A percentile compares a stretch with the other conserved stretches of the same genome.
These are phyloP conservation scores for Aureobasidium sp. DNA, from an alignment of 2,329 filamentous ascomycete species.

Conservation along the genomic window DNA sequence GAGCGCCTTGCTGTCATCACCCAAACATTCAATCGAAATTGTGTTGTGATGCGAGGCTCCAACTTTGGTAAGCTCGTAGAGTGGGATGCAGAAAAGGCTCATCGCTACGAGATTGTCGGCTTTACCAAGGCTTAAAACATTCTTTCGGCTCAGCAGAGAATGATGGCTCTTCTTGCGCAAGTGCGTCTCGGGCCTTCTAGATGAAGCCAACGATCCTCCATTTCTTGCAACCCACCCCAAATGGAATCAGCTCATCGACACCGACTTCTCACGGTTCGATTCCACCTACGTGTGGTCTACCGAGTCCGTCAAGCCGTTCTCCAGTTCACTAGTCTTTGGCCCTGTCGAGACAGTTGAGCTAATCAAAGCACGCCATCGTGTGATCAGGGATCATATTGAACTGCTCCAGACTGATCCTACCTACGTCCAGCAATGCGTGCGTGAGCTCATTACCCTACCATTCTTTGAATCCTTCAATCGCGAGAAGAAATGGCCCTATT, in stretches of 20 bases:
- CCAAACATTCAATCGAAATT: constrained; percentile 16
- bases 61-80: constrained; percentile 15
- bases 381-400: neutral
- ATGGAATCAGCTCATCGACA: neutral
- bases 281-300: neutral
- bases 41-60: constrained; percentile 17
- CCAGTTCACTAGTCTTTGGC: neutral
- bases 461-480: neutral
- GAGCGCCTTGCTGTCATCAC: constrained; percentile 2
- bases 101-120: constrained; percentile 18
- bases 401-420: neutral
- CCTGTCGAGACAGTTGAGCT: neutral
- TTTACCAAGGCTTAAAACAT: constrained; percentile 17
- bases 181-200: neutral
- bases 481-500: neutral
- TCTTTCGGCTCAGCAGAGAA: neutral
- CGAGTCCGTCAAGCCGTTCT: constrained; percentile 1
- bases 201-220: neutral
- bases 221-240: neutral
- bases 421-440: neutral
- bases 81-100: constrained; percentile 16
- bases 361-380: neutral
- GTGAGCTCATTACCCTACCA: neutral
- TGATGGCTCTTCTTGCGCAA: constrained; percentile 12
- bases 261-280: neutral